Conservation (phyloP, 2,329 filamentous ascomycete genomes). For the Davidsoniella virescens region DNA sequence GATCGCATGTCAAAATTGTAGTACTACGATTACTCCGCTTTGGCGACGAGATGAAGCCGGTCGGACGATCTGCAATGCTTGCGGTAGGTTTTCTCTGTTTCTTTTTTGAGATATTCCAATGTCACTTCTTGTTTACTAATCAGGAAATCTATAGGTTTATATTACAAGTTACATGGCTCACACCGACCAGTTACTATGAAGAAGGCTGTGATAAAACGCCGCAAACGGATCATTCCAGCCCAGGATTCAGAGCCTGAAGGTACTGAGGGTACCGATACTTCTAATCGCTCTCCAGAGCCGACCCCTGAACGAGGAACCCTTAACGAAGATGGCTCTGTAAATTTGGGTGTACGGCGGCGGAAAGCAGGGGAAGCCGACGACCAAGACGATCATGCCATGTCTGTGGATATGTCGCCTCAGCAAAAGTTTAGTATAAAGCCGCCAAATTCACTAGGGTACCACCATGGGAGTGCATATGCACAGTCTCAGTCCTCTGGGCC, state of each 20-base stretch:
- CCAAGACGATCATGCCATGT: constrained; percentile 2
- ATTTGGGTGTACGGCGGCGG: constrained; percentile 39
- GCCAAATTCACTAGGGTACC: neutral
- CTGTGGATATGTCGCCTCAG: neutral
- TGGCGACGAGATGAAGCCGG: constrained; percentile 91
- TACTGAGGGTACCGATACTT: constrained; percentile 30
- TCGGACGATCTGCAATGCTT: constrained; percentile 96
- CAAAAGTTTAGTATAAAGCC: no score
- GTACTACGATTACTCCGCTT: constrained; percentile 86
- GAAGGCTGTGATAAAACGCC: constrained; percentile 87
- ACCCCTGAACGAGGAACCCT: constrained; percentile 36
- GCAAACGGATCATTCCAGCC: constrained; percentile 85
- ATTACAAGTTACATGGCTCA: constrained; percentile 88
- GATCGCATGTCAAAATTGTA: constrained; percentile 92
- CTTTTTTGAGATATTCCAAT: constrained; percentile 29
- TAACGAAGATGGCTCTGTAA: constrained; percentile 49
- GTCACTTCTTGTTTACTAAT: constrained; percentile 69
- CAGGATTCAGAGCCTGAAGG: constrained; percentile 31
- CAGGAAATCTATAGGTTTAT: constrained; percentile 47
- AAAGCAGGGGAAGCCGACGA: constrained; percentile 16
- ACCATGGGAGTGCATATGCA: neutral
- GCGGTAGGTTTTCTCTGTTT: constrained; percentile 47
- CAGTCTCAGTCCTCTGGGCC: constrained; percentile 12
- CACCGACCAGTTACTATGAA: constrained; percentile 98
- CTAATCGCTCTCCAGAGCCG: constrained; percentile 23